phyloP scores from a whole-genome alignment of 495 filamentous ascomycete species.

The Penicillium maclennaniae region DNA sequence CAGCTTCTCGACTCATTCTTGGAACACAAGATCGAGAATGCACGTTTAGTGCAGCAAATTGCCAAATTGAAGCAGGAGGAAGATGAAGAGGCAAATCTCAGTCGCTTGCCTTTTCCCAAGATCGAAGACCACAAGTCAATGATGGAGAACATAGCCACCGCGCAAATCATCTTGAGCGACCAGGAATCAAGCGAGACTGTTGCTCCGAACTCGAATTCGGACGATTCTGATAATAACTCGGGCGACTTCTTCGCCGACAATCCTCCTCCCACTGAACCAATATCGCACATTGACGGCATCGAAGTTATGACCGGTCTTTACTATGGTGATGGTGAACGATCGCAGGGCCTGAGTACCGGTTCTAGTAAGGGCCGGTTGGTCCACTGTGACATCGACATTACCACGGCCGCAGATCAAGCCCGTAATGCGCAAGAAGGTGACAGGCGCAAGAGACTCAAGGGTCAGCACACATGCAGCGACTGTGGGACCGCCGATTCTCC shows the following conservation, averaged over 20 bases:
- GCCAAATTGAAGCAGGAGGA: conserved; percentile 83
- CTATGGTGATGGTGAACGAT: conserved; percentile 86
- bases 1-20: conserved; percentile 86
- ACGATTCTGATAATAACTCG: conserved; percentile 67
- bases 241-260: conserved; percentile 74
- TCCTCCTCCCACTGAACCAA: conserved; percentile 69
- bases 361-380: conserved; percentile 73
- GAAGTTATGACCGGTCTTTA: conserved; percentile 90
- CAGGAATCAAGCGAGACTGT: conserved; percentile 48
- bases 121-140: conserved; percentile 4
- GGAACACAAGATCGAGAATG: conserved; percentile 97
- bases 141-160: conserved; percentile 1
- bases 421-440: conserved; percentile 53
- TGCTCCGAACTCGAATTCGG: conserved; percentile 64
- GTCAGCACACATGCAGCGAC: conserved; percentile 95
- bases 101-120: conserved; percentile 8
- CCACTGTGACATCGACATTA: conserved; percentile 80
- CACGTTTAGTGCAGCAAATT: conserved; percentile 78
- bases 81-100: conserved; percentile 62
- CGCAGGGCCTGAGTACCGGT: conserved; percentile 84
- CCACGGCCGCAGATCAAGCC: conserved; percentile 66
- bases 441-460: conserved; percentile 89
- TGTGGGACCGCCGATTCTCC: conserved; percentile 93
- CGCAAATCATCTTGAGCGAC: conserved; percentile 18
- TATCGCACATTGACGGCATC: conserved; percentile 78